A percentile compares a stretch with the other conserved stretches of the same genome.
phyloP scores from a whole-genome alignment of 169 alveolate genomes.

The Plasmodium vinckei region DNA sequence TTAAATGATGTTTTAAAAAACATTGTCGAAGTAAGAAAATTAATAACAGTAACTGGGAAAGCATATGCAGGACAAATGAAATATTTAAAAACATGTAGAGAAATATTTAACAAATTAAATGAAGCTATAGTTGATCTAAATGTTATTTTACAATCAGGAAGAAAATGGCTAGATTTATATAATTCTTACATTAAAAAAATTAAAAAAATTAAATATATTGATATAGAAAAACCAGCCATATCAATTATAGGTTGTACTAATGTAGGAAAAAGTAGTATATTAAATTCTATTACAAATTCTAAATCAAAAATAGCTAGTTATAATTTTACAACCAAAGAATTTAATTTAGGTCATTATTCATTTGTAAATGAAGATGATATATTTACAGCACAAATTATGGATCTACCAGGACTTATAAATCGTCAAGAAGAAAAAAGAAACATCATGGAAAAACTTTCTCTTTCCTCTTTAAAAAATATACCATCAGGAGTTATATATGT shows the following conservation, averaged over 20 bases:
- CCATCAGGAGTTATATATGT: constrained; percentile 69
- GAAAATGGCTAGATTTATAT: constrained; percentile 62
- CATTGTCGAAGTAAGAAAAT: constrained; percentile 43
- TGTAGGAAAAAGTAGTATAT: constrained; percentile 70
- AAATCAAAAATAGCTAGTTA: constrained; percentile 57
- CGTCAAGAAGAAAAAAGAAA: constrained; percentile 74
- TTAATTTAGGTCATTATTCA: constrained; percentile 74
- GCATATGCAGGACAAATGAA: constrained; percentile 71
- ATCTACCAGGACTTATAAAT: constrained; percentile 68
- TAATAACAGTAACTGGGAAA: constrained; percentile 65
- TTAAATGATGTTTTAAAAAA: constrained; percentile 49
- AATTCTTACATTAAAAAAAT: constrained; percentile 54
- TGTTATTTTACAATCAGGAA: constrained; percentile 61
- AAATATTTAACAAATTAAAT: constrained; percentile 36
- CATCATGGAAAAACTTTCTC: constrained; percentile 59
- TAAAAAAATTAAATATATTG: constrained; percentile 68
- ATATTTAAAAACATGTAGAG: constrained; percentile 71
- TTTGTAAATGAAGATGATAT: constrained; percentile 49
- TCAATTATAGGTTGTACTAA: constrained; percentile 71
- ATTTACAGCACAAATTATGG: constrained; percentile 68
- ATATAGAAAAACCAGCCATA: constrained; percentile 62
- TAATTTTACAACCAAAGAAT: constrained; percentile 69
- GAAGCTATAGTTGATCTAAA: constrained; percentile 70
- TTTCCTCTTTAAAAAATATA: constrained; percentile 55
- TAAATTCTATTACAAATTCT: constrained; percentile 64